Conservation (phyloP, 1,284 basidiomycete genomes). For the Irpex sp. region DNA sequence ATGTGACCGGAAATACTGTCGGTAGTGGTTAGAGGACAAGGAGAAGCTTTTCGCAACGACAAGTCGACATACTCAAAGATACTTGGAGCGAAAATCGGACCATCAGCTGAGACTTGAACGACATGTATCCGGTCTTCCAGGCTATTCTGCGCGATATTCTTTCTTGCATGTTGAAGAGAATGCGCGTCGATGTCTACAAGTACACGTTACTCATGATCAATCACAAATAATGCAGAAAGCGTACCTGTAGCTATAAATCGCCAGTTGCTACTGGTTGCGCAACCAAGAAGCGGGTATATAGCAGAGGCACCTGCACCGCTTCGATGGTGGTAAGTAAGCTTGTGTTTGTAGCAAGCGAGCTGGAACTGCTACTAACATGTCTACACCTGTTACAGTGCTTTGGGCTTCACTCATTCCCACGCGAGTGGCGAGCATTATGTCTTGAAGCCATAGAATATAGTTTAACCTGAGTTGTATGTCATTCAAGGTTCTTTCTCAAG, state of each 20-base stretch:
- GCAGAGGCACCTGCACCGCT: constrained; percentile 91
- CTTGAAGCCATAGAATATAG: constrained; percentile 73
- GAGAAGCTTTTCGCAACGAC: neutral
- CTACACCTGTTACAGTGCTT: constrained; percentile 37
- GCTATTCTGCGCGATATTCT: constrained; percentile 54
- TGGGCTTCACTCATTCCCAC: neutral
- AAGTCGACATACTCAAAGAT: constrained; percentile 3
- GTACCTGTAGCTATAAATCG: constrained; percentile 71
- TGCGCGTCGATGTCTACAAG: constrained; percentile 61
- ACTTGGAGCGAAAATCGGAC: constrained; percentile 41
- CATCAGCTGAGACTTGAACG: constrained; percentile 32
- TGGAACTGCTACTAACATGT: constrained; percentile 41
- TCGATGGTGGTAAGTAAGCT: neutral
- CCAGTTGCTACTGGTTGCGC: constrained; percentile 53
- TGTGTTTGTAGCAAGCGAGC: neutral
- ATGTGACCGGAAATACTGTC: constrained; percentile 16
- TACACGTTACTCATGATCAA: neutral
- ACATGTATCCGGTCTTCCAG: constrained; percentile 51
- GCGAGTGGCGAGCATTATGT: constrained; percentile 35
- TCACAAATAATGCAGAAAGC: constrained; percentile 7
- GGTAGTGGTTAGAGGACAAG: neutral
- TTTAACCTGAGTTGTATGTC: constrained; percentile 54
- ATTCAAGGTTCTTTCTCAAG: neutral
- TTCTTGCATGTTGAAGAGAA: constrained; percentile 51
- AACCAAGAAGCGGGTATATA: constrained; percentile 84